A percentile compares a stretch with the other conserved stretches of the same genome.
Evolutionary conservation across 768 basidiomycete species (phyloP).

Genomic region (Ephemerocybe angulata): DNA sequence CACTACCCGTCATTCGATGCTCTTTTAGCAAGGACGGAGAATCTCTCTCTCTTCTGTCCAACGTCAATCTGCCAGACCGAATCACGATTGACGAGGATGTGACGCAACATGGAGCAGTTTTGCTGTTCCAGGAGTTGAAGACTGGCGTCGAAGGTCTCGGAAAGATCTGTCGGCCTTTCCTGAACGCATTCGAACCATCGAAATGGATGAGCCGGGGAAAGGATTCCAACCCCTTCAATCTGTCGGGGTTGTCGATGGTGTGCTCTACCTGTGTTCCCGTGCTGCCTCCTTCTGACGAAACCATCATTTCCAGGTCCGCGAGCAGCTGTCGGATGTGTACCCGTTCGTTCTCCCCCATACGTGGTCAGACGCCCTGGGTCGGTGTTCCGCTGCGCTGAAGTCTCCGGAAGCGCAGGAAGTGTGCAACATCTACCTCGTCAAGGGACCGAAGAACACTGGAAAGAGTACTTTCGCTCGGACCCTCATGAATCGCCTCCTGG

Average conservation of each 20-base stretch:
- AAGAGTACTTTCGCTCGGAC: slow-evolving; percentile 87
- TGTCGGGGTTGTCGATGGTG: not conserved
- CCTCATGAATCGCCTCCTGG: slow-evolving; percentile 64
- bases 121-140: slow-evolving; percentile 54
- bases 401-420: slow-evolving; percentile 5
- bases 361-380: slow-evolving; percentile 36
- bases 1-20: slow-evolving; percentile 52
- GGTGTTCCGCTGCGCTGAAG: slow-evolving; percentile 18
- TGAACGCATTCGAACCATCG: slow-evolving; percentile 56
- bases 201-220: too few relatives aligned
- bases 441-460: slow-evolving; percentile 82
- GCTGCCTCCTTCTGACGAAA: not conserved
- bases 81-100: not conserved
- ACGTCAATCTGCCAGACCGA: not conserved
- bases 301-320: slow-evolving; percentile 25
- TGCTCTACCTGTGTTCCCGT: slow-evolving; percentile 2
- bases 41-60: slow-evolving; percentile 1
- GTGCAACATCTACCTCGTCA: slow-evolving; percentile 56
- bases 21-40: slow-evolving; percentile 6
- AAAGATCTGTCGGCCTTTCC: slow-evolving; percentile 56
- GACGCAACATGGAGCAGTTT: slow-evolving; percentile 26
- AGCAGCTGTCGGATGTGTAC: slow-evolving; percentile 35
- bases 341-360: slow-evolving; percentile 35
- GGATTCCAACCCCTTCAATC: slow-evolving; percentile 12
- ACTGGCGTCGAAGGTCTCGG: slow-evolving; percentile 69